Percentiles rank a stretch among this genome's conserved stretches.
These are phyloP conservation scores for Trichoderma guizhouense DNA, from an alignment of 2,329 filamentous ascomycete genomes.

Conservation along the genomic window DNA sequence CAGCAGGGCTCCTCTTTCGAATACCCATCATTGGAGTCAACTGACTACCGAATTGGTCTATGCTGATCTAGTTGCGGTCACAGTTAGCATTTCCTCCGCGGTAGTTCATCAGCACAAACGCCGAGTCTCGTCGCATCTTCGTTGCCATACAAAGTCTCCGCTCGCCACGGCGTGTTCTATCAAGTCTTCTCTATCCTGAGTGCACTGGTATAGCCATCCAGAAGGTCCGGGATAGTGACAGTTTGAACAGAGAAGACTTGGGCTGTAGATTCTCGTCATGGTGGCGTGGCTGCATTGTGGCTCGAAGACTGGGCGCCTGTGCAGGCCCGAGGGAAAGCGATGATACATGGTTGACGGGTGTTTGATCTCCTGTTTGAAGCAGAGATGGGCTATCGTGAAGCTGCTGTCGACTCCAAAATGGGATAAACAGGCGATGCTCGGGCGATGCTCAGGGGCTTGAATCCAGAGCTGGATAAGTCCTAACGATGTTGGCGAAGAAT, in stretches of 20 bases:
- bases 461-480: neutral
- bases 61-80: constrained; percentile 26
- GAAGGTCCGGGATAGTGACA: constrained; percentile 56
- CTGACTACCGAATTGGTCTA: constrained; percentile 35
- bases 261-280: constrained; percentile 63
- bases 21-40: constrained; percentile 34
- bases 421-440: neutral
- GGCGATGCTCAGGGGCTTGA: neutral
- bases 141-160: constrained; percentile 22
- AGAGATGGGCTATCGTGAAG: neutral
- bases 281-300: constrained; percentile 62
- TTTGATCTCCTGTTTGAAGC: neutral
- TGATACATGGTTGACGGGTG: constrained; percentile 6
- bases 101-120: neutral
- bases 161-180: constrained; percentile 30
- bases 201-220: constrained; percentile 73
- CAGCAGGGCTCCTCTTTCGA: constrained; percentile 40
- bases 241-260: constrained; percentile 50
- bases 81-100: constrained; percentile 14
- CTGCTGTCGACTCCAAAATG: neutral
- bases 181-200: constrained; percentile 55
- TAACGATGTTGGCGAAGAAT: constrained; percentile 18
- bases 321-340: constrained; percentile 8
- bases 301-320: constrained; percentile 25
- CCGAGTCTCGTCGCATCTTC: neutral